Conservation (phyloP, 208 protist genomes). For the Acanthamoeba divionensis region DNA sequence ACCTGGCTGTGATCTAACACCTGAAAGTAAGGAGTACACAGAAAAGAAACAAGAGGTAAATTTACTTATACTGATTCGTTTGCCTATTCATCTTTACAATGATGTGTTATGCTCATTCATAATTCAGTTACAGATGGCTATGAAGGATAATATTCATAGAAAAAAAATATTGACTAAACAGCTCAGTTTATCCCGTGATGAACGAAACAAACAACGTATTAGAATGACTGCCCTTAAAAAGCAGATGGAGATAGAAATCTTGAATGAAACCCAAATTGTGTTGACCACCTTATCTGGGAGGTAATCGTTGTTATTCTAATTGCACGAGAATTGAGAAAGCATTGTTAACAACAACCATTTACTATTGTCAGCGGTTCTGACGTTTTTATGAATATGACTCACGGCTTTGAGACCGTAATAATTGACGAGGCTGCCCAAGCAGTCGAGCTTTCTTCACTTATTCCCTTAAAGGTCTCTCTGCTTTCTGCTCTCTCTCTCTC, state of each 20-base stretch:
- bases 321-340: too few relatives aligned
- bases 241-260: conserved; percentile 49
- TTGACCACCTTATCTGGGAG: conserved; percentile 60
- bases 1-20: background rate
- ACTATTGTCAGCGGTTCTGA: conserved; percentile 48
- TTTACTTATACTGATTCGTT: too few relatives aligned
- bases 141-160: background rate
- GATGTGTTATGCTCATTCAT: background rate
- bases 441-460: conserved; percentile 76
- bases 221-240: background rate
- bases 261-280: conserved; percentile 70
- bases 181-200: background rate
- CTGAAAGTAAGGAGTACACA: background rate
- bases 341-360: background rate
- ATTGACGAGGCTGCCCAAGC: conserved; percentile 82
- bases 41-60: background rate
- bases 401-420: conserved; percentile 77
- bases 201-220: background rate
- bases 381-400: conserved; percentile 55
- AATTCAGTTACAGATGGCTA: background rate
- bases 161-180: background rate
- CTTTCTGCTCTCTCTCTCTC: too few relatives aligned
- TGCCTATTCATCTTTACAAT: too few relatives aligned
- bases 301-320: background rate
- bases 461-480: conserved; percentile 77